These are phyloP conservation scores for Leishmania tropica DNA, from an alignment of 208 protist species.

Conservation along the genomic window DNA sequence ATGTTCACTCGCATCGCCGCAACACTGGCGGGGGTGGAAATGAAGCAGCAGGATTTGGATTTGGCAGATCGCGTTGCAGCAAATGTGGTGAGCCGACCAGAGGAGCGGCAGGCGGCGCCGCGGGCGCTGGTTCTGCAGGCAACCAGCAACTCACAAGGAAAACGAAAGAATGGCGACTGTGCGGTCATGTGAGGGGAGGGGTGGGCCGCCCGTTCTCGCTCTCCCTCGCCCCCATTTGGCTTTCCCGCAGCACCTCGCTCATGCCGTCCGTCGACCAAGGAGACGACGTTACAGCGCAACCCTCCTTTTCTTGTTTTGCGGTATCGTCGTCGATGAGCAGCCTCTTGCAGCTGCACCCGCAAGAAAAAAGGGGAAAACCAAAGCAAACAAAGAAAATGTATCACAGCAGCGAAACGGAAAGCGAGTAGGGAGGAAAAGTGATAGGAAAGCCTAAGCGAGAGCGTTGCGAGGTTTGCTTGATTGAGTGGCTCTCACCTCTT, in stretches of 20 bases:
- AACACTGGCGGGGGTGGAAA: constrained; percentile 72
- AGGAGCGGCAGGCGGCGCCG: constrained; percentile 35
- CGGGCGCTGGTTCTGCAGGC: constrained; percentile 18
- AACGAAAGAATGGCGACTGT: constrained; percentile 51
- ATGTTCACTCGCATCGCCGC: constrained; percentile 89
- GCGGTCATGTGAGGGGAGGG: constrained; percentile 39
- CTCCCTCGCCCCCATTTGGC: background rate
- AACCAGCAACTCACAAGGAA: constrained; percentile 13
- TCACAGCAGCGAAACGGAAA: background rate
- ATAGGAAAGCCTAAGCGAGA: background rate
- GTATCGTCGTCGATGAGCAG: constrained; percentile 1
- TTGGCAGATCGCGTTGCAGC: constrained; percentile 52
- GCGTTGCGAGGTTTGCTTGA: background rate
- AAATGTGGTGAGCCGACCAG: constrained; percentile 45
- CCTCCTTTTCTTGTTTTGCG: background rate
- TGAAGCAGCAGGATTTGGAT: constrained; percentile 82
- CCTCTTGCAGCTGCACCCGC: background rate
- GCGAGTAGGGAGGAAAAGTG: constrained; percentile 1
- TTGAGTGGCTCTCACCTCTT: background rate
- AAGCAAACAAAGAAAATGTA: background rate
- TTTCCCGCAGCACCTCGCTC: background rate
- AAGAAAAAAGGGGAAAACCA: too few relatives aligned
- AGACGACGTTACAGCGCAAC: background rate
- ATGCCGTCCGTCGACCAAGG: background rate
- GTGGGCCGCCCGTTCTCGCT: background rate